Evolutionary conservation across 495 filamentous ascomycete species (phyloP), one percentile per base, ranked within the genome.

Genomic region (Paragyromitra xinjiangensis): DNA sequence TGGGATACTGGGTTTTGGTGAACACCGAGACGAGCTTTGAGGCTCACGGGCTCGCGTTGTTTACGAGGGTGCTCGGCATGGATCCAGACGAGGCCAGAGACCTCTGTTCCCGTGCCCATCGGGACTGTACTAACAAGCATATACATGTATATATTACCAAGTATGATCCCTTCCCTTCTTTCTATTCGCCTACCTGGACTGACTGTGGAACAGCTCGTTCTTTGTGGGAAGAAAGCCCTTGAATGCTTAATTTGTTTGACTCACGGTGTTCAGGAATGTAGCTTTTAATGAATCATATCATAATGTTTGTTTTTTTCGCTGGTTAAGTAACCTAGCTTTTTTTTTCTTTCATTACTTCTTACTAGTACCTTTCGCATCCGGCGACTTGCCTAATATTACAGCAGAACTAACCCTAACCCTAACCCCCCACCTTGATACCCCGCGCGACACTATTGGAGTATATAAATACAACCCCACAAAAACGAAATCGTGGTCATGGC

Each of bases 31-130:
- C 70, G 16, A 70, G 70, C 29, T 81, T 79, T n/a, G 75, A 81
- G 67, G 80, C 80, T 24, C 72, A 82, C 26, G 80, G 80, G 14
- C 79, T 82, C 34, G 80, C 80, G 14, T 24, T 76, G 16, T 79
- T 82, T 42, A 82, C 80, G 6, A 62, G 80, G 39, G 75, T 72
- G 22, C 63, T 82, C 14, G 69, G 73, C 3, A 81, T 82, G 79
- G 44, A 45, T 11, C 65, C 48, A 1, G 78, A 81, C 1, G 68
- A 73, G 16, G 78, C 77, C 3, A 73, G 62, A 45, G 78, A 68
- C 12, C 55, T 79, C 8, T 80, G 78, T n/a, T 34, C 45, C 5
- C 56, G 63, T 5, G 77, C 77, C 19, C 67, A 63, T 2, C 48
- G 56, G 22, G 78, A 79, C 44, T 77, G 68, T n/a, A 58, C n/a